phyloP scores from a whole-genome alignment of 73 alveolate genomes.

The Symbiodinium pilosum region DNA sequence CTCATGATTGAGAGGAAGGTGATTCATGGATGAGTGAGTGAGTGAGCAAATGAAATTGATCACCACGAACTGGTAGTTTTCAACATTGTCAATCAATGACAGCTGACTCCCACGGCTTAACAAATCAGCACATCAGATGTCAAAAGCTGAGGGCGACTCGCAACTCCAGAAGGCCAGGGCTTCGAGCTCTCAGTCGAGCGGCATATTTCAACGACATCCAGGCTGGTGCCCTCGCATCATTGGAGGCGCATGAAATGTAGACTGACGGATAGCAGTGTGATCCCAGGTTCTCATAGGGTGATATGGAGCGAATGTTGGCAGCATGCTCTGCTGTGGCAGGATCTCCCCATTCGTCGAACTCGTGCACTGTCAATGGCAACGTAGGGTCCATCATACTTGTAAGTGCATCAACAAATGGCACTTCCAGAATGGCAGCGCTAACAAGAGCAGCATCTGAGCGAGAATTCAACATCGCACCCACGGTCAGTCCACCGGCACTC shows the following conservation, averaged over 20 bases:
- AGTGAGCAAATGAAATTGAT: too few relatives aligned
- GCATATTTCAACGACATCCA: slow-evolving; percentile 96
- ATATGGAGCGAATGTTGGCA: slow-evolving; percentile 95
- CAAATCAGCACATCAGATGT: too few relatives aligned
- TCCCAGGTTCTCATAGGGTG: slow-evolving; percentile 96
- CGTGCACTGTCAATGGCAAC: slow-evolving; percentile 96
- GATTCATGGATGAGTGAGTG: too few relatives aligned
- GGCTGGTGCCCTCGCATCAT: slow-evolving; percentile 96
- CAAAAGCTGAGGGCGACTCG: slow-evolving; percentile 29
- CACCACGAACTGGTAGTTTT: too few relatives aligned
- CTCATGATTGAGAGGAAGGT: too few relatives aligned
- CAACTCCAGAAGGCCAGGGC: not conserved
- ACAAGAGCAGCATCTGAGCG: slow-evolving; percentile 95
- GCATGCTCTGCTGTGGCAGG: slow-evolving; percentile 79
- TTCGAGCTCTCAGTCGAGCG: slow-evolving; percentile 95
- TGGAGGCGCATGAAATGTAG: slow-evolving; percentile 92
- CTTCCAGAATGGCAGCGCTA: slow-evolving; percentile 96
- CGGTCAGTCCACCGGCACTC: slow-evolving; percentile 97
- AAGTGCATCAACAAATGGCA: slow-evolving; percentile 97
- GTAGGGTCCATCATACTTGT: slow-evolving; percentile 95
- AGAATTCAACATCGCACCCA: slow-evolving; percentile 95
- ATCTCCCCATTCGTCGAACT: slow-evolving; percentile 97
- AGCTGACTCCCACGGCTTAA: too few relatives aligned
- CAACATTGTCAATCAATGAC: too few relatives aligned
- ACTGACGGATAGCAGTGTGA: slow-evolving; percentile 96